These are phyloP conservation scores for Berberis thunbergii DNA, from an alignment of 164 flowering plant species.

Conservation along the genomic window DNA sequence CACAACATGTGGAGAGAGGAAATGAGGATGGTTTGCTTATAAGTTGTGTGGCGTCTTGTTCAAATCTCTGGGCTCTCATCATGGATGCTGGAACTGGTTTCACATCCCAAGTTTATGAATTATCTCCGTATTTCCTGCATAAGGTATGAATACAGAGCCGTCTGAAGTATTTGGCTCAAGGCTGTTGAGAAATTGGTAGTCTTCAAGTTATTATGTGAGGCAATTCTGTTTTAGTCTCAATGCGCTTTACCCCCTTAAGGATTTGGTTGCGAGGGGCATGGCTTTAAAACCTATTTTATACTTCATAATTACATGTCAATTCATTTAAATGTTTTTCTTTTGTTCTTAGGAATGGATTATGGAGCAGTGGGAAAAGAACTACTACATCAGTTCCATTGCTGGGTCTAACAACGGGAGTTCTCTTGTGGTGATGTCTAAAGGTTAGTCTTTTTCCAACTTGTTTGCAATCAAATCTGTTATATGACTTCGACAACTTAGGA, in stretches of 20 bases:
- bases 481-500: too few relatives aligned
- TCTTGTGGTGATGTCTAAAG: conserved; percentile 92
- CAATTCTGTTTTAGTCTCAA: not conserved
- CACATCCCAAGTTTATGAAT: conserved; percentile 60
- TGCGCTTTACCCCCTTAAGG: too few relatives aligned
- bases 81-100: conserved; percentile 96
- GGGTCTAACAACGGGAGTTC: conserved; percentile 81
- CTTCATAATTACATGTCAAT: too few relatives aligned
- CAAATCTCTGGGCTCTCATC: conserved; percentile 88
- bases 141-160: conserved; percentile 35
- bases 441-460: conserved; percentile 22
- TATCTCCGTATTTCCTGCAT: conserved; percentile 68
- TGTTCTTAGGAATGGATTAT: conserved; percentile 71
- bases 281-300: too few relatives aligned
- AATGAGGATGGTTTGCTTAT: conserved; percentile 72
- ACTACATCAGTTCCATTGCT: conserved; percentile 75
- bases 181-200: not conserved
- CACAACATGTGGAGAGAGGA: conserved; percentile 80
- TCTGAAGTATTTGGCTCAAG: not conserved
- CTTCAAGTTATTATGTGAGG: not conserved
- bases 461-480: not conserved
- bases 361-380: conserved; percentile 92
- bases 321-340: too few relatives aligned
- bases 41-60: conserved; percentile 76
- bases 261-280: too few relatives aligned